Evolutionary conservation across 2,329 filamentous ascomycete species (phyloP).

Genomic region (Colletotrichum orbiculare): DNA sequence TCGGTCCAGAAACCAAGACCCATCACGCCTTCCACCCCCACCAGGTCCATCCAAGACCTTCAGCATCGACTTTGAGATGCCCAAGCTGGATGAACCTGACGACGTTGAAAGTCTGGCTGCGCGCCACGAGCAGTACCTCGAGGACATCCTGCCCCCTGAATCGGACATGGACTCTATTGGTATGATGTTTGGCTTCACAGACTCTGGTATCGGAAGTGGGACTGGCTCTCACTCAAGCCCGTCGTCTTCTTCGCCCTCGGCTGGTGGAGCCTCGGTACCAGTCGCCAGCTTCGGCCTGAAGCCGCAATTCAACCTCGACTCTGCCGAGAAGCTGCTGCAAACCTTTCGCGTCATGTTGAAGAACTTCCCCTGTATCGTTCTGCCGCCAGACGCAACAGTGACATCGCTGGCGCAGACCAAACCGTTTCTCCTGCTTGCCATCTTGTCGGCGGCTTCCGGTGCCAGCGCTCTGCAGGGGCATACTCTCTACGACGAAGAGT

Average conservation of each 20-base stretch:
- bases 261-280: conserved; percentile 41
- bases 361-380: conserved; percentile 57
- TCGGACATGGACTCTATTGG: conserved; percentile 38
- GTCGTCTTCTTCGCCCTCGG: conserved; percentile 38
- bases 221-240: conserved; percentile 23
- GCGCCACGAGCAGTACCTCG: conserved; percentile 55
- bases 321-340: conserved; percentile 57
- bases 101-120: conserved; percentile 56
- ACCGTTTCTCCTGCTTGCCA: conserved; percentile 66
- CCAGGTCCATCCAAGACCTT: conserved; percentile 61
- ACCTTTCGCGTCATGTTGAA: conserved; percentile 57
- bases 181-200: conserved; percentile 25
- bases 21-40: conserved; percentile 42
- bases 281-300: conserved; percentile 56
- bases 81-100: conserved; percentile 50
- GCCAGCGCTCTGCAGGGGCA: conserved; percentile 62
- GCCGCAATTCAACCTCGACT: conserved; percentile 66
- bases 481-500: conserved; percentile 66
- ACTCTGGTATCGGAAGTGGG: conserved; percentile 12
- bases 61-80: conserved; percentile 63
- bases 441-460: conserved; percentile 62
- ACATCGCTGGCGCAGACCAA: conserved; percentile 54
- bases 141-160: conserved; percentile 50
- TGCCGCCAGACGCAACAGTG: conserved; percentile 55
- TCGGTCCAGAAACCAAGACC: conserved; percentile 36